Conservation (phyloP, 305 asterid species). For the Solanum hybrid region DNA sequence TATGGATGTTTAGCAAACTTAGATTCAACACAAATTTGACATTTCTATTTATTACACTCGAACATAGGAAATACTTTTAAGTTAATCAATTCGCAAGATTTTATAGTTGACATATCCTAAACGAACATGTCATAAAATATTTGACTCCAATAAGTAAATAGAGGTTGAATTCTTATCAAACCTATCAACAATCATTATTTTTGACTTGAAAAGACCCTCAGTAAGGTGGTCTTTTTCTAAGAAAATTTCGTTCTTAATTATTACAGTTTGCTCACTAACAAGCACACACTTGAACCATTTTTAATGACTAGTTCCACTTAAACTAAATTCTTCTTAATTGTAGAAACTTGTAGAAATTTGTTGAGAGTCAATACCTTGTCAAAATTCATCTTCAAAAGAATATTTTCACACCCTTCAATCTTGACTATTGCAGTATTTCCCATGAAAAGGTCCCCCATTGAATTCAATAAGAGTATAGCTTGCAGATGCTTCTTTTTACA, state of each 20-base stretch:
- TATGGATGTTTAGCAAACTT: too few relatives aligned
- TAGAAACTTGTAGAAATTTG: neutral
- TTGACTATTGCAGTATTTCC: neutral
- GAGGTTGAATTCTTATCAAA: neutral
- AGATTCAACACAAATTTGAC: too few relatives aligned
- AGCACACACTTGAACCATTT: neutral
- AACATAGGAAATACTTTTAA: too few relatives aligned
- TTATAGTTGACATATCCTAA: neutral
- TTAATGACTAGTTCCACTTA: neutral
- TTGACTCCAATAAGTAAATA: neutral
- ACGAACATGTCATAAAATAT: neutral
- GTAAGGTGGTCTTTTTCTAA: neutral
- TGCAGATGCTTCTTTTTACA: neutral
- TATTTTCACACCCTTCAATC: neutral
- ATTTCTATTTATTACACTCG: too few relatives aligned
- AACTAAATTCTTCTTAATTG: neutral
- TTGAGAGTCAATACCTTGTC: neutral
- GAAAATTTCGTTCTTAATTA: too few relatives aligned
- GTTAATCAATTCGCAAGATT: too few relatives aligned
- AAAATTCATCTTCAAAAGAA: neutral
- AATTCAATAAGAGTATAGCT: neutral
- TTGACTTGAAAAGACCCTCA: neutral
- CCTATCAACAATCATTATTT: neutral
- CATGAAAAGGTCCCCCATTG: neutral
- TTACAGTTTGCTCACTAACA: neutral